Conservation (phyloP, 2,329 filamentous ascomycete species). For the Zelopaecilomyces penicillatus region DNA sequence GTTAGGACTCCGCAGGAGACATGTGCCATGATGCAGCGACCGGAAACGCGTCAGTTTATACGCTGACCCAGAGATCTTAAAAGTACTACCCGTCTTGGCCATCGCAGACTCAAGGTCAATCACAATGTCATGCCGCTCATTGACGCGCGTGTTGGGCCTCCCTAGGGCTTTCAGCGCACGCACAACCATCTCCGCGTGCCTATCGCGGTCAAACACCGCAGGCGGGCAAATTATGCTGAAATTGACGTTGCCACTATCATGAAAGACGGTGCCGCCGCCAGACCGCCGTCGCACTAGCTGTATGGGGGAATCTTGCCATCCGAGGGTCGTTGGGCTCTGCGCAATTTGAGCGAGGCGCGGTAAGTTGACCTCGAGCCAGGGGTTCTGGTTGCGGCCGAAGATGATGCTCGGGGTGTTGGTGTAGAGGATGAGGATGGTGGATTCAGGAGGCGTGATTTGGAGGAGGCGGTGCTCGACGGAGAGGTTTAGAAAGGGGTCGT, state of each 20-base stretch:
- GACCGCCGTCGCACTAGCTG: constrained; percentile 73
- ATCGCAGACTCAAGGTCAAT: constrained; percentile 38
- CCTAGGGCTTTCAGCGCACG: constrained; percentile 62
- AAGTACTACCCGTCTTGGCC: constrained; percentile 24
- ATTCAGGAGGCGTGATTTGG: constrained; percentile 60
- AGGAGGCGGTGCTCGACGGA: constrained; percentile 89
- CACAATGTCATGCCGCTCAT: constrained; percentile 89
- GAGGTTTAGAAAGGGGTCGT: constrained; percentile 80
- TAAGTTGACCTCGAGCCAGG: constrained; percentile 86
- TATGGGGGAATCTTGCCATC: constrained; percentile 24
- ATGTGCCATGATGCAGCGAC: constrained; percentile 88
- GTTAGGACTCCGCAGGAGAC: constrained; percentile 70
- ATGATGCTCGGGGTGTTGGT: constrained; percentile 80
- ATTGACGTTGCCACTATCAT: constrained; percentile 89
- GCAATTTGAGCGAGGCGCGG: constrained; percentile 37
- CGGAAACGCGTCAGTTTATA: constrained; percentile 82
- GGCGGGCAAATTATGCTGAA: constrained; percentile 86
- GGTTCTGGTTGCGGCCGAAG: constrained; percentile 94
- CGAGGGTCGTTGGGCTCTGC: constrained; percentile 13
- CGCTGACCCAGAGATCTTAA: constrained; percentile 88
- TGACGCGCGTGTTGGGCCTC: constrained; percentile 59
- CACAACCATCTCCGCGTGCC: constrained; percentile 87
- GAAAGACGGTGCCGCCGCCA: constrained; percentile 89
- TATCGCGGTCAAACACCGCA: constrained; percentile 68
- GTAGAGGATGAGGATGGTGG: constrained; percentile 79